Percentiles rank a stretch among this genome's conserved stretches.
phyloP scores from a whole-genome alignment of 306 rosid genomes.

The Castanea crenata region DNA sequence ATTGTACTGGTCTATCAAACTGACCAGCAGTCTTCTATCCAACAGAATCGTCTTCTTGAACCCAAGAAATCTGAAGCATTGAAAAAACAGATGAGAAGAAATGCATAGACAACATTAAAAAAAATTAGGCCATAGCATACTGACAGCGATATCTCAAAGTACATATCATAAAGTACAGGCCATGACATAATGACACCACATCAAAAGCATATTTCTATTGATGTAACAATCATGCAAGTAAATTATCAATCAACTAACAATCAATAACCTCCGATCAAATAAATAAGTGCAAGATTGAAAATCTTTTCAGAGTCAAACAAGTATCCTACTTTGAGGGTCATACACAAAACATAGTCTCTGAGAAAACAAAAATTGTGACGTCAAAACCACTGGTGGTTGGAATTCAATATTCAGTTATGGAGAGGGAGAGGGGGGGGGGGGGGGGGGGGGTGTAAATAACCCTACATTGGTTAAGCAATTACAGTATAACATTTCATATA shows the following conservation, averaged over 20 bases:
- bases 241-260: not conserved
- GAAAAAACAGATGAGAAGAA: not conserved
- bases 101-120: not conserved
- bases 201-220: not conserved
- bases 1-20: slow-evolving; percentile 71
- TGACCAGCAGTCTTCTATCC: slow-evolving; percentile 78
- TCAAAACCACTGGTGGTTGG: not conserved
- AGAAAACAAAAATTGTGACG: not conserved
- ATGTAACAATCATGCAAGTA: not conserved
- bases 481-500: not conserved
- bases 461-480: too few species aligned
- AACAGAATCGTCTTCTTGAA: slow-evolving; percentile 80
- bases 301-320: not conserved
- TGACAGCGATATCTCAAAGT: too few species aligned
- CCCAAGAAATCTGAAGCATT: slow-evolving; percentile 71
- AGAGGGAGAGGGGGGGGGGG: not conserved
- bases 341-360: not conserved
- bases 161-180: not conserved
- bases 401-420: not conserved
- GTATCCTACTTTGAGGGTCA: not conserved
- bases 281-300: not conserved
- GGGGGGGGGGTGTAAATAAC: too few species aligned
- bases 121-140: not conserved
- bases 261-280: not conserved
- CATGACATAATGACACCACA: not conserved